These are phyloP conservation scores for Xylaria scruposa DNA, from an alignment of 495 filamentous ascomycete species.

Conservation along the genomic window DNA sequence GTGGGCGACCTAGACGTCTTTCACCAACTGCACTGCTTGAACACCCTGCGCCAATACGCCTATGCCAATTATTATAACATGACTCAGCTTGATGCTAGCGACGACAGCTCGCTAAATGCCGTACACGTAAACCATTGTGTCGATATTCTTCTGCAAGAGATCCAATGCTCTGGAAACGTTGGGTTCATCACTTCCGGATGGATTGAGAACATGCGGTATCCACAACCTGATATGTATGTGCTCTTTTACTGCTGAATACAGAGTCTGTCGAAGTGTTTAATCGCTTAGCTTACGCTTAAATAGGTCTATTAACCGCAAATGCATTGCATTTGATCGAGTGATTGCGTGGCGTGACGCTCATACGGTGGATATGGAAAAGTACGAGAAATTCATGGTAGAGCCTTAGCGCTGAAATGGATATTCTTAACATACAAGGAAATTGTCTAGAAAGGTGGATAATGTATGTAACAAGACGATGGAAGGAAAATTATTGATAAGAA, in stretches of 20 bases:
- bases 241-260: no score
- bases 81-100: slow-evolving; percentile 27
- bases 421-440: no score
- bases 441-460: no score
- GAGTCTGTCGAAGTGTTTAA: not conserved
- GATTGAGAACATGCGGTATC: slow-evolving; percentile 43
- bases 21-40: slow-evolving; percentile 48
- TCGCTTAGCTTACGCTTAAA: not conserved
- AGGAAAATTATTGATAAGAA: no score
- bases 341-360: slow-evolving; percentile 6
- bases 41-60: slow-evolving; percentile 41
- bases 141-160: slow-evolving; percentile 44
- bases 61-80: slow-evolving; percentile 44
- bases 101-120: slow-evolving; percentile 28
- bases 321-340: not conserved
- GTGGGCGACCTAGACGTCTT: slow-evolving; percentile 45
- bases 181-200: slow-evolving; percentile 45
- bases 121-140: slow-evolving; percentile 46
- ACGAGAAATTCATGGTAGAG: slow-evolving; percentile 4
- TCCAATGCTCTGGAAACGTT: slow-evolving; percentile 44
- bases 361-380: not conserved
- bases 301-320: slow-evolving; percentile 19
- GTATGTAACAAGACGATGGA: no score
- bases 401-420: not conserved
- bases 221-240: slow-evolving; percentile 50